Conservation (phyloP, 495 filamentous ascomycete genomes). For the Penicillium simplicissimum region DNA sequence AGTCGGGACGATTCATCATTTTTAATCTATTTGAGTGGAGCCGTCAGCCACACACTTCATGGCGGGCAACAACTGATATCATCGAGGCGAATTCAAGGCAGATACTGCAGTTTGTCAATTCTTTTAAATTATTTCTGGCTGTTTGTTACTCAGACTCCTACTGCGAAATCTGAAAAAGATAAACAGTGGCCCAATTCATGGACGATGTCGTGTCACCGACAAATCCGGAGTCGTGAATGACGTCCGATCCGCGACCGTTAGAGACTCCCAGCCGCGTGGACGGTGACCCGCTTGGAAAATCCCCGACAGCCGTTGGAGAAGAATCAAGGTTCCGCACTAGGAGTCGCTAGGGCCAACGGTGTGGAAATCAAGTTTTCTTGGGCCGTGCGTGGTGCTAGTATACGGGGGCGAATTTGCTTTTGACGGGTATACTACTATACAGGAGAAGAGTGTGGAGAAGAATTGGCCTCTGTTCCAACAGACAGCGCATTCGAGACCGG, state of each 20-base stretch:
- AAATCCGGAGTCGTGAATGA: conserved; percentile 5
- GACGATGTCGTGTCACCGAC: background rate
- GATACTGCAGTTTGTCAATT: background rate
- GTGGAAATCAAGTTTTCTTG: conserved; percentile 20
- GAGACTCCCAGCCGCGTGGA: conserved; percentile 8
- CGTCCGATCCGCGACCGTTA: conserved; percentile 14
- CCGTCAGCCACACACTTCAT: conserved; percentile 36
- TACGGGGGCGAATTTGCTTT: conserved; percentile 1
- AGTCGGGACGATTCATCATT: conserved; percentile 28
- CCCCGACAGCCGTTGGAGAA: conserved; percentile 11
- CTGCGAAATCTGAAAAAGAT: background rate
- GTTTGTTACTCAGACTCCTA: background rate
- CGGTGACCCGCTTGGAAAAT: conserved; percentile 14
- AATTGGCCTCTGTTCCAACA: background rate
- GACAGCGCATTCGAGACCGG: background rate
- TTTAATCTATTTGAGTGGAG: conserved; percentile 39
- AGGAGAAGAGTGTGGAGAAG: background rate
- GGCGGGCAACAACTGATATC: conserved; percentile 21
- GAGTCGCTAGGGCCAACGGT: conserved; percentile 11
- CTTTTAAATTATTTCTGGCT: background rate
- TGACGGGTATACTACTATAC: background rate
- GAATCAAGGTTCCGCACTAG: conserved; percentile 8
- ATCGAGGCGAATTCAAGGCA: conserved; percentile 19
- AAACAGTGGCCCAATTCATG: background rate
- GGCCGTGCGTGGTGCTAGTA: background rate